A percentile compares a stretch with the other conserved stretches of the same genome.
Conservation (phyloP, 2,329 filamentous ascomycete species). For the Chaetomiaceae sp. region DNA sequence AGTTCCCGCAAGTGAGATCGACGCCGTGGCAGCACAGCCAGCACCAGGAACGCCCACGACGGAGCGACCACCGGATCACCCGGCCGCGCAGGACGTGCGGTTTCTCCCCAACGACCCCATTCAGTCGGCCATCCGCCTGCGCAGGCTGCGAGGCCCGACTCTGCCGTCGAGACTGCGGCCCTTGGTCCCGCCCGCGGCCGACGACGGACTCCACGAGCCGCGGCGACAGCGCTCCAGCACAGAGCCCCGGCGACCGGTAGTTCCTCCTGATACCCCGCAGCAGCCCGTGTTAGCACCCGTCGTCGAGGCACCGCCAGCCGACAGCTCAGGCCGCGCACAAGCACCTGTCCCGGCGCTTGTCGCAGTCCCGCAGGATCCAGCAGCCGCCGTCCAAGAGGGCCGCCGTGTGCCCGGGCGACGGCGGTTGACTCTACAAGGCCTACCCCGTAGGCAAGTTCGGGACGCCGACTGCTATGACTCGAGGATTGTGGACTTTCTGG, state of each 20-base stretch:
- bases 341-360: background rate
- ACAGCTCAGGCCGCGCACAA: too few species aligned
- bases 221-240: slow-evolving; percentile 24
- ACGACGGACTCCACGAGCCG: background rate
- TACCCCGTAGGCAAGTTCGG: background rate
- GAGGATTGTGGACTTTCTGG: slow-evolving; percentile 28
- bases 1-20: too few species aligned
- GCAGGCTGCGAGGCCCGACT: slow-evolving; percentile 12
- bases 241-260: slow-evolving; percentile 21
- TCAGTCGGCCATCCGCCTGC: slow-evolving; percentile 20
- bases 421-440: background rate
- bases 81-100: background rate
- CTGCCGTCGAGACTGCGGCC: background rate
- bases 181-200: background rate
- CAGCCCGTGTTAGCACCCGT: background rate
- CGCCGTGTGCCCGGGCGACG: slow-evolving; percentile 2
- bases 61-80: background rate
- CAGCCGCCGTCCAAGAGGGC: background rate
- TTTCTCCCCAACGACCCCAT: slow-evolving; percentile 12
- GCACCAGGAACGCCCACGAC: background rate
- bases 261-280: too few species aligned
- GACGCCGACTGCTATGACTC: slow-evolving; percentile 25
- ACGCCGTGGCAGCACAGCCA: too few species aligned
- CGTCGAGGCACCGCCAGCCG: too few species aligned
- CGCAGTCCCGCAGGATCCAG: background rate